A percentile compares a stretch with the other conserved stretches of the same genome.
phyloP scores from a whole-genome alignment of 805 yeast species.

The Starmerella powellii region DNA sequence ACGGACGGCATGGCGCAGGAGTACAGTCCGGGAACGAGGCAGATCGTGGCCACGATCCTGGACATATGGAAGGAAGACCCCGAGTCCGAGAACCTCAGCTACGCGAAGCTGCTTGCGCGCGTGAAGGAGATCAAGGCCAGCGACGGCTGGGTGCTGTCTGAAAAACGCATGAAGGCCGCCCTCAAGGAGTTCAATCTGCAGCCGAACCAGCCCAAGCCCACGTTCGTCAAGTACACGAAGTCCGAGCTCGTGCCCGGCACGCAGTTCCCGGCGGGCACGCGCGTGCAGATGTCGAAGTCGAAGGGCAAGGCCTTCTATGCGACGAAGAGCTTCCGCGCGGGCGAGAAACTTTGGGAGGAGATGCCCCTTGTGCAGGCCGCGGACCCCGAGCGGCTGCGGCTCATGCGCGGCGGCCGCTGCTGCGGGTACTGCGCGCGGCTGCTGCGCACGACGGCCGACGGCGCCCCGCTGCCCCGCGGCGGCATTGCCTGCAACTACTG shows the following conservation, averaged over 20 bases:
- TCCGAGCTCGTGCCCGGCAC: constrained; percentile 40
- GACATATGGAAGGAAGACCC: constrained; percentile 59
- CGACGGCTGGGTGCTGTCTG: constrained; percentile 48
- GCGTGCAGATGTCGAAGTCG: constrained; percentile 38
- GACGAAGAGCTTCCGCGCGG: constrained; percentile 35
- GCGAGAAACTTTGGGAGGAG: constrained; percentile 52
- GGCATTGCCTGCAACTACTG: constrained; percentile 45
- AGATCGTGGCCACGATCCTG: constrained; percentile 49
- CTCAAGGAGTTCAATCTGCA: constrained; percentile 46
- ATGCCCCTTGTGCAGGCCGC: constrained; percentile 50
- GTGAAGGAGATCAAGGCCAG: constrained; percentile 40
- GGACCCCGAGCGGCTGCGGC: constrained; percentile 50
- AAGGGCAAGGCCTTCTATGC: constrained; percentile 56
- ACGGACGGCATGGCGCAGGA: constrained; percentile 1
- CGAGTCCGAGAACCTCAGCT: constrained; percentile 44
- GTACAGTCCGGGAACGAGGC: constrained; percentile 43
- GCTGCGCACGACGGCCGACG: constrained; percentile 27
- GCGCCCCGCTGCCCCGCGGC: constrained; percentile 20
- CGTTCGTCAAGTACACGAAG: constrained; percentile 43
- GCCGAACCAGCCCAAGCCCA: constrained; percentile 34
- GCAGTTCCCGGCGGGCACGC: constrained; percentile 32
- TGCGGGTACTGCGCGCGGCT: constrained; percentile 63
- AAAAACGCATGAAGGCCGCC: constrained; percentile 42
- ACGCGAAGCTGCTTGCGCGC: constrained; percentile 40
- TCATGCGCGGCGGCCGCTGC: constrained; percentile 50